A percentile compares a stretch with the other conserved stretches of the same genome.
phyloP scores from a whole-genome alignment of 2,329 filamentous ascomycete genomes.

The Diaporthe eres region DNA sequence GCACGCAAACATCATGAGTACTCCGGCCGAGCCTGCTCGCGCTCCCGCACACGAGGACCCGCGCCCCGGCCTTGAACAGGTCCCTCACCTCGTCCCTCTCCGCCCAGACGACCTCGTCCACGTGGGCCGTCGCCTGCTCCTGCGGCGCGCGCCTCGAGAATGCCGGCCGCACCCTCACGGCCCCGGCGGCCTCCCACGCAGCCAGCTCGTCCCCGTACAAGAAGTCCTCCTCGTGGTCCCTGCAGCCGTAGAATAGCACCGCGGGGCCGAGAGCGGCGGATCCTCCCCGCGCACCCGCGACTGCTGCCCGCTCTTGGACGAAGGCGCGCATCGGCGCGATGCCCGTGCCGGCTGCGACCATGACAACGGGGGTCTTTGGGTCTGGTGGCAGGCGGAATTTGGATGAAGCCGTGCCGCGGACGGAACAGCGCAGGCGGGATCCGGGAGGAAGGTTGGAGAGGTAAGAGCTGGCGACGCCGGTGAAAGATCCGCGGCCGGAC shows the following conservation, averaged over 20 bases:
- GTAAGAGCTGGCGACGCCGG: conserved; percentile 64
- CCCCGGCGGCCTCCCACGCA: conserved; percentile 43
- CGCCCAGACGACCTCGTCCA: conserved; percentile 43
- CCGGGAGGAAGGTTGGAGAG: conserved; percentile 52
- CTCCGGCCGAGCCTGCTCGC: conserved; percentile 40
- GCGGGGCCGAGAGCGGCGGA: conserved; percentile 50
- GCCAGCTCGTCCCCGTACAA: conserved; percentile 47
- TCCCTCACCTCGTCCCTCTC: conserved; percentile 40
- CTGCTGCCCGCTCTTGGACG: conserved; percentile 54
- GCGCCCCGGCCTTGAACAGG: conserved; percentile 38
- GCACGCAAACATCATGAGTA: conserved; percentile 39
- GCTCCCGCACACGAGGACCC: conserved; percentile 42
- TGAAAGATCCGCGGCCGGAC: conserved; percentile 51
- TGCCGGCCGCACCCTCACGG: conserved; percentile 36
- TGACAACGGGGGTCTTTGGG: conserved; percentile 60
- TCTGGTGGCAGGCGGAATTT: conserved; percentile 61
- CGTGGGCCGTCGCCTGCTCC: conserved; percentile 31
- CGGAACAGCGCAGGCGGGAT: conserved; percentile 1
- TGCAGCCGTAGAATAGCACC: conserved; percentile 59
- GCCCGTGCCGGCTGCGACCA: conserved; percentile 65
- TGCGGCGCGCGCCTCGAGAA: conserved; percentile 26
- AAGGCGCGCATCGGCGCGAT: conserved; percentile 59
- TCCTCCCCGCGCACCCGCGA: conserved; percentile 49
- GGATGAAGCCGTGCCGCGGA: conserved; percentile 45
- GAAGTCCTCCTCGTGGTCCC: conserved; percentile 53